These are phyloP conservation scores for Naganishia vishniacii DNA, from an alignment of 768 basidiomycete genomes.

Conservation along the genomic window DNA sequence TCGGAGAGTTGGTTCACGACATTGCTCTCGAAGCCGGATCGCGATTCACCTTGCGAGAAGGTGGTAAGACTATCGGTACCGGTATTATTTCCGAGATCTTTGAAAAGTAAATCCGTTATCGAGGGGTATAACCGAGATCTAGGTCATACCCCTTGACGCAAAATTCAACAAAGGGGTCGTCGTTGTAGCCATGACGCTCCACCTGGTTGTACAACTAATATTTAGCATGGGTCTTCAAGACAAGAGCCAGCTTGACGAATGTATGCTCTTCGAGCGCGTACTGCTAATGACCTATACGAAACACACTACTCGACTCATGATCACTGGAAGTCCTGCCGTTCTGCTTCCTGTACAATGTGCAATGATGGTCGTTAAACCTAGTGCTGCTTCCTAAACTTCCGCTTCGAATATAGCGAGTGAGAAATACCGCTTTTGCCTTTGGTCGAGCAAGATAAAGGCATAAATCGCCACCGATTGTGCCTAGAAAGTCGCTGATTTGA, in stretches of 20 bases:
- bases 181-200: neutral
- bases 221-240: neutral
- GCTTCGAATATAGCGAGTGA: no score
- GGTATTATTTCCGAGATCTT: constrained; percentile 86
- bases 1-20: constrained; percentile 73
- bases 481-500: no score
- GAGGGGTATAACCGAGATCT: no score
- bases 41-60: constrained; percentile 90
- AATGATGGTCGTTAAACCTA: no score
- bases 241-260: neutral
- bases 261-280: neutral
- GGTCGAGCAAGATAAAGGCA: no score
- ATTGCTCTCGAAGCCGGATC: constrained; percentile 84
- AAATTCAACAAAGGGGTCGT: neutral
- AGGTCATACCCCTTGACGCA: neutral
- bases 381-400: no score
- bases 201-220: constrained; percentile 14
- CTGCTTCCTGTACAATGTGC: no score
- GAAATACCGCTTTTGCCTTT: no score
- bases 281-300: constrained; percentile 16
- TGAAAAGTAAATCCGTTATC: constrained; percentile 22
- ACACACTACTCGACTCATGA: neutral
- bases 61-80: constrained; percentile 90
- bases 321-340: neutral
- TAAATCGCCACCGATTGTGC: no score